Base-by-base conservation (phyloP, 2,329 filamentous ascomycete genomes). In the Paecilomyces dactylethromorphus region DNA sequence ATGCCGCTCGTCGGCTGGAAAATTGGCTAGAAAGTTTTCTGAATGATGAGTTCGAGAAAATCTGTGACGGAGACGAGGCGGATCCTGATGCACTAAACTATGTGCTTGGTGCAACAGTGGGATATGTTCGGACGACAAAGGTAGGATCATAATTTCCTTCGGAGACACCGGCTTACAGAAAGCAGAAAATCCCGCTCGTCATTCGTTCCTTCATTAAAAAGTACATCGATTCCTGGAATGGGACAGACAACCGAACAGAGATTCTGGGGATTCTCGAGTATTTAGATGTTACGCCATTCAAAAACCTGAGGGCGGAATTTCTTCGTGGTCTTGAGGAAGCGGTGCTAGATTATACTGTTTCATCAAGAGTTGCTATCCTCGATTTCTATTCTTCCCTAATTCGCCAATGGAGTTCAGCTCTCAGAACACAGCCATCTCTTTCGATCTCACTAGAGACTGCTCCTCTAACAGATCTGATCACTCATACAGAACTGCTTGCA, bases 321-420 rank as follows among this genome's bases (percentile, higher is more conserved):
- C 63, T 83, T 13, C 60, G 58, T 4, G 69, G 69, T 21, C 59
- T 76, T 24, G 81, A 83, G 64, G 67, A 62, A 24, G 73, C 74
- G 3, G 56, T 82, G 13, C 62, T 77, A 29, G 63, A 69, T 29
- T 65, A 71, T 13, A 69, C 67, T 21, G 53, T 79, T 0, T 67
- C 77, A 5, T 84, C 86, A 0, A 87, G 87, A 64, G 68, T 82
- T 0, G 77, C 78, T 2, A 75, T 95, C 2, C 79, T 94, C 2
- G 72, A 72, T 1, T 86, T 91, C 62, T 94, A 93, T 72, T 86
- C 82, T 1, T 73, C 74, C 11, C 76, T 95, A 5, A 80, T 93
- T 53, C 82, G 79, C 11, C 82, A 85, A 62, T 83, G 80, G 75
- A 71, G 74, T 7, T 63, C 73, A 13, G 66, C 66, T 32, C 67